These are phyloP conservation scores for Wickerhamiella nectarea DNA, from an alignment of 805 yeast species.

Conservation along the genomic window DNA sequence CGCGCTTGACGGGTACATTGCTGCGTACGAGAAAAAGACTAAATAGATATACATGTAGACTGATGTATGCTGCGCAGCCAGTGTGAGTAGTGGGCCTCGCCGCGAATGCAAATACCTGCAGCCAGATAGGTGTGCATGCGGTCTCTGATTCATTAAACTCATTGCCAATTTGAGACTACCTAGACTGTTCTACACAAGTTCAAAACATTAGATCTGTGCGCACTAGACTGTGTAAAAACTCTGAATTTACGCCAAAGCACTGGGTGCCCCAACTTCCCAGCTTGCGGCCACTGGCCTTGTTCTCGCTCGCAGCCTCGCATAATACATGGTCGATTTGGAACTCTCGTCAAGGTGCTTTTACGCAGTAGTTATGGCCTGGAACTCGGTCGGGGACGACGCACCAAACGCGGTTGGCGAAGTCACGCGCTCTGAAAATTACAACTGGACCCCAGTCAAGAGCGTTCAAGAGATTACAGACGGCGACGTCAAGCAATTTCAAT, in stretches of 20 bases:
- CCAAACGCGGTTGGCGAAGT: not conserved
- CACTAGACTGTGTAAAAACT: too few species aligned
- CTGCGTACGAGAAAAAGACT: conserved; percentile 14
- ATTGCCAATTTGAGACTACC: too few species aligned
- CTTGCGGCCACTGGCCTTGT: not conserved
- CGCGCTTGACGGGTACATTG: conserved; percentile 40
- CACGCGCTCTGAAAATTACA: not conserved
- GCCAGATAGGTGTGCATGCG: too few species aligned
- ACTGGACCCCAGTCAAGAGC: not conserved
- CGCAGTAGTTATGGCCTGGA: not conserved
- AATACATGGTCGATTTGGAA: not conserved
- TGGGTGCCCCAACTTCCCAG: not conserved
- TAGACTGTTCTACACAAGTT: too few species aligned
- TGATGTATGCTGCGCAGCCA: too few species aligned
- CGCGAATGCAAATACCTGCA: too few species aligned
- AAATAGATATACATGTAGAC: too few species aligned
- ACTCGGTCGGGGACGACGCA: not conserved
- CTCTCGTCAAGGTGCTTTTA: not conserved
- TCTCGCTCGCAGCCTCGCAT: not conserved
- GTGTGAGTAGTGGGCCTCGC: too few species aligned
- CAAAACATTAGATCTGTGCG: too few species aligned
- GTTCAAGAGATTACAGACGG: not conserved
- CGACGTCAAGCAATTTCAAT: not conserved
- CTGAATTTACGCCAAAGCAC: too few species aligned
- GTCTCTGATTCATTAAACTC: too few species aligned